Conservation (phyloP, 768 basidiomycete genomes). For the Tephrocybe sp. region DNA sequence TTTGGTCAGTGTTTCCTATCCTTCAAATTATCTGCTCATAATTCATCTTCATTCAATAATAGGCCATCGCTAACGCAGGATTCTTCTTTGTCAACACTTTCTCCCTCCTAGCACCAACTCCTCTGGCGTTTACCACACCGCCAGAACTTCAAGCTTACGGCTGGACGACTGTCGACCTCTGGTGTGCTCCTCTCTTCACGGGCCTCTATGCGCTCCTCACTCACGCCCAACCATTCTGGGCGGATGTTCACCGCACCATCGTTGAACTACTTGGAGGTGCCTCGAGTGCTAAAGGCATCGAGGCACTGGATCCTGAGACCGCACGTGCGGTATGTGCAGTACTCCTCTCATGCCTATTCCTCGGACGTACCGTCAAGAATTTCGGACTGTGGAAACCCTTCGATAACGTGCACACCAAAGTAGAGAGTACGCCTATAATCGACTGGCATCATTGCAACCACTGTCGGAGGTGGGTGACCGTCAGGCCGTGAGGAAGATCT, state of each 20-base stretch:
- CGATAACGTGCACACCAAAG: slow-evolving; percentile 10
- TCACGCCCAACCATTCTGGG: slow-evolving; percentile 85
- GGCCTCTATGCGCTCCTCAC: slow-evolving; percentile 79
- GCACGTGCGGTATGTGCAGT: slow-evolving; percentile 74
- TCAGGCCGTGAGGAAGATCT: too few relatives aligned
- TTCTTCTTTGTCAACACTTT: slow-evolving; percentile 77
- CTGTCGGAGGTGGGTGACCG: too few relatives aligned
- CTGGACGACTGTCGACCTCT: slow-evolving; percentile 83
- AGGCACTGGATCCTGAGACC: slow-evolving; percentile 56
- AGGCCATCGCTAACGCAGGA: slow-evolving; percentile 76
- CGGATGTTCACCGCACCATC: slow-evolving; percentile 50
- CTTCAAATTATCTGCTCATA: background rate
- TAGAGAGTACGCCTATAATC: slow-evolving; percentile 16
- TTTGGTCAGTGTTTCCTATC: slow-evolving; percentile 43
- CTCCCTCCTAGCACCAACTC: slow-evolving; percentile 71
- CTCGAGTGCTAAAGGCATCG: slow-evolving; percentile 31
- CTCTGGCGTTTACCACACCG: slow-evolving; percentile 69
- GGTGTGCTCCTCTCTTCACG: slow-evolving; percentile 79
- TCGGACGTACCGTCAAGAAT: slow-evolving; percentile 62
- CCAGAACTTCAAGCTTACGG: slow-evolving; percentile 78
- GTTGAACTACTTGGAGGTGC: slow-evolving; percentile 42
- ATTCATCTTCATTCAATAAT: background rate
- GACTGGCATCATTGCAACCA: too few relatives aligned
- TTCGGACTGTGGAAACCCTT: slow-evolving; percentile 38
- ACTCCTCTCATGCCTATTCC: slow-evolving; percentile 60